Percentiles rank a stretch among this genome's conserved stretches.
phyloP scores from a whole-genome alignment of 2,329 filamentous ascomycete genomes.

The Xylaria hypoxylon region DNA sequence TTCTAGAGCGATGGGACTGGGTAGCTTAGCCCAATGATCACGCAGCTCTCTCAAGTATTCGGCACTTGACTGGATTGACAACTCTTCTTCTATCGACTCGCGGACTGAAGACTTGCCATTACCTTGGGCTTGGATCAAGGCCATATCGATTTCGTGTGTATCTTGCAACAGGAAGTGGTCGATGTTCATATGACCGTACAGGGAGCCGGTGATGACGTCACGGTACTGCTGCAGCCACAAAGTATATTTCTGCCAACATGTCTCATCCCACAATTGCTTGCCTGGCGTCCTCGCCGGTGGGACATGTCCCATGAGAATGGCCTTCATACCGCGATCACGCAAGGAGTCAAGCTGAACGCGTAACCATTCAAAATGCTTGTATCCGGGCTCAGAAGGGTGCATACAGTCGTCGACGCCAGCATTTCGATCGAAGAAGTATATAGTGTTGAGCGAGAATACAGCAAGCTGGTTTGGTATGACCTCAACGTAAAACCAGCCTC shows the following conservation, averaged over 20 bases:
- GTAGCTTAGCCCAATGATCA: constrained; percentile 80
- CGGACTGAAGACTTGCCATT: constrained; percentile 48
- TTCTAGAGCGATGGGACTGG: constrained; percentile 58
- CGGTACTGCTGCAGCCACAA: constrained; percentile 91
- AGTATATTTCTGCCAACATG: constrained; percentile 97
- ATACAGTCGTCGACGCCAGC: constrained; percentile 92
- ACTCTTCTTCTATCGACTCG: constrained; percentile 60
- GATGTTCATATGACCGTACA: constrained; percentile 98
- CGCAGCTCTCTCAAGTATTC: constrained; percentile 85
- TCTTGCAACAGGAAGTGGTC: constrained; percentile 97
- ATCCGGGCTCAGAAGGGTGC: constrained; percentile 83
- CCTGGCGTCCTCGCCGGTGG: constrained; percentile 86
- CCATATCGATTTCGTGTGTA: constrained; percentile 77
- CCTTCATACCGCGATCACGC: constrained; percentile 88
- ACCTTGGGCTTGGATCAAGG: constrained; percentile 53
- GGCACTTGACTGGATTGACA: constrained; percentile 74
- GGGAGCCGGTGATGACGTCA: constrained; percentile 81
- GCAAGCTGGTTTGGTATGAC: constrained; percentile 87
- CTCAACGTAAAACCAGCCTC: constrained; percentile 95
- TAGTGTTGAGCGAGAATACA: constrained; percentile 93
- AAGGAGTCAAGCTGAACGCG: constrained; percentile 87
- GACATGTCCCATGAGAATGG: constrained; percentile 92
- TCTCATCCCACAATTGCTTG: constrained; percentile 94
- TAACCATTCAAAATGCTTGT: constrained; percentile 96
- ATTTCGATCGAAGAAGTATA: constrained; percentile 96